These are phyloP conservation scores for Candida silvicultrix DNA, from an alignment of 805 yeast species.

Conservation along the genomic window DNA sequence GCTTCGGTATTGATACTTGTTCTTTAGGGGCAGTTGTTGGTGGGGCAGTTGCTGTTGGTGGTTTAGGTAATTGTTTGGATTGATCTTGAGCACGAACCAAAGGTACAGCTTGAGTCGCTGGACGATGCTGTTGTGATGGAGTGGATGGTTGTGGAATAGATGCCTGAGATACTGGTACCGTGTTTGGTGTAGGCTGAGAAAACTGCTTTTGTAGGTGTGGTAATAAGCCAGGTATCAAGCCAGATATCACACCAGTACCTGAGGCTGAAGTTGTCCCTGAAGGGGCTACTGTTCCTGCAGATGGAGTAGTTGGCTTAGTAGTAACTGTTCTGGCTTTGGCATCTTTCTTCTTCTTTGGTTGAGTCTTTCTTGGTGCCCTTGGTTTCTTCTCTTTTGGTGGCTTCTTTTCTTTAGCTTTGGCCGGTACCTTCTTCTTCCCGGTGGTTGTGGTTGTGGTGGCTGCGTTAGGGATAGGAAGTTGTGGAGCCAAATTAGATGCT, in stretches of 20 bases:
- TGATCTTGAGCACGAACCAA: conserved; percentile 1
- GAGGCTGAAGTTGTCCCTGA: not conserved
- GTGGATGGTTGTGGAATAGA: not conserved
- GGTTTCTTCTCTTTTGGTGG: conserved; percentile 21
- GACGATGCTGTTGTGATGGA: not conserved
- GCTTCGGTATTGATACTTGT: conserved; percentile 5
- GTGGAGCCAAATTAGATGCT: conserved; percentile 2
- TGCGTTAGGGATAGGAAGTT: not conserved
- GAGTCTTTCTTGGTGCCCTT: conserved; percentile 21
- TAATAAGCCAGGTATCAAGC: conserved; percentile 1
- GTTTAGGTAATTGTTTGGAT: not conserved
- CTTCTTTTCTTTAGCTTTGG: conserved; percentile 16
- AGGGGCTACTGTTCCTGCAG: not conserved
- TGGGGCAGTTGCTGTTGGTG: not conserved
- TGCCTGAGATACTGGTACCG: not conserved
- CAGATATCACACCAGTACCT: conserved; percentile 1
- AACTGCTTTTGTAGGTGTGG: not conserved
- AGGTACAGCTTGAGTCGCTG: conserved; percentile 2
- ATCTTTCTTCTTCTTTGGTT: conserved; percentile 20
- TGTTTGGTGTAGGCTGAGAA: not conserved
- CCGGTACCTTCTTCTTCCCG: conserved; percentile 10
- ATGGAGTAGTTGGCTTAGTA: conserved; percentile 4
- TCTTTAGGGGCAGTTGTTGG: not conserved
- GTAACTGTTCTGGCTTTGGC: conserved; percentile 16
- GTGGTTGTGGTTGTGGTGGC: conserved; percentile 3